Conservation (phyloP, 2,329 filamentous ascomycete genomes). For the Phialemoniopsis sp. region DNA sequence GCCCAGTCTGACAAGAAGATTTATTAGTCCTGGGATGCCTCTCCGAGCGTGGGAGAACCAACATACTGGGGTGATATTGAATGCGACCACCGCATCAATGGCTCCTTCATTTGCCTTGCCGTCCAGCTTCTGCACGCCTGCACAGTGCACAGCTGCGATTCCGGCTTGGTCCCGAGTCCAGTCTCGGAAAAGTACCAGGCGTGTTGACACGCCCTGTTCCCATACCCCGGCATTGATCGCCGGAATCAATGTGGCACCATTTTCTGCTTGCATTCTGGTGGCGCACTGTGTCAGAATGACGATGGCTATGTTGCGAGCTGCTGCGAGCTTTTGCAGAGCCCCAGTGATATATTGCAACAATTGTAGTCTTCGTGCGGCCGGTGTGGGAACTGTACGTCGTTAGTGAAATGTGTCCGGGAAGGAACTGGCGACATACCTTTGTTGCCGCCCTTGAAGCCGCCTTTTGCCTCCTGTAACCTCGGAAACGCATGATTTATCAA, state of each 20-base stretch:
- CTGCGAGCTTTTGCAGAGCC: slow-evolving; percentile 71
- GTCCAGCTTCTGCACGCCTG: slow-evolving; percentile 61
- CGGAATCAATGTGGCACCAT: slow-evolving; percentile 62
- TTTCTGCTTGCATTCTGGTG: slow-evolving; percentile 68
- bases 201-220: slow-evolving; percentile 72
- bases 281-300: slow-evolving; percentile 76
- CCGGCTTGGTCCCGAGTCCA: slow-evolving; percentile 51
- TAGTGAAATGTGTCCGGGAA: not conserved
- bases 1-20: slow-evolving; percentile 30
- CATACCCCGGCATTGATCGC: slow-evolving; percentile 73
- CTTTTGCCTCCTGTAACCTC: slow-evolving; percentile 40
- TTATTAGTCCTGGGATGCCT: not conserved
- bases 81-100: slow-evolving; percentile 42
- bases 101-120: slow-evolving; percentile 39
- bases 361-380: slow-evolving; percentile 40
- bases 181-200: slow-evolving; percentile 77
- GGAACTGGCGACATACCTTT: slow-evolving; percentile 27
- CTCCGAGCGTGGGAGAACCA: slow-evolving; percentile 4
- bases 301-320: slow-evolving; percentile 67
- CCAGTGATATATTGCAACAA: slow-evolving; percentile 61
- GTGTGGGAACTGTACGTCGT: slow-evolving; percentile 1
- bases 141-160: slow-evolving; percentile 50
- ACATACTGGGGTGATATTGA: slow-evolving; percentile 42
- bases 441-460: slow-evolving; percentile 26
- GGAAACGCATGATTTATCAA: slow-evolving; percentile 76